phyloP scores from a whole-genome alignment of 768 basidiomycete species.

The Podaxis pistillaris region DNA sequence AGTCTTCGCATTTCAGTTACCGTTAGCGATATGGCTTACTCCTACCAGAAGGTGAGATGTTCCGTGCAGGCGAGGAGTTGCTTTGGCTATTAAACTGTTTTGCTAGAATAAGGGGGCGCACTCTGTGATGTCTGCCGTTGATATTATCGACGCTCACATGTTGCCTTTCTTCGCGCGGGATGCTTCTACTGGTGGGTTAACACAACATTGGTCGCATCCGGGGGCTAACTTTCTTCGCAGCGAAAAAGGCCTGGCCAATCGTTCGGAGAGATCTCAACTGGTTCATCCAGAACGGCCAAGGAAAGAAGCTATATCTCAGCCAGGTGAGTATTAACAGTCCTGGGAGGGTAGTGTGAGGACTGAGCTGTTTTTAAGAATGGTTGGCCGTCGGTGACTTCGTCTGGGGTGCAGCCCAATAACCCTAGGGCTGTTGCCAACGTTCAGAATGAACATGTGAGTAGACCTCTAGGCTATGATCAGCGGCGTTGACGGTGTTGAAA shows the following conservation, averaged over 20 bases:
- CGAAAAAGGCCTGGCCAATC: slow-evolving; percentile 60
- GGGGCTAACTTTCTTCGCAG: slow-evolving; percentile 27
- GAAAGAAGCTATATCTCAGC: slow-evolving; percentile 75
- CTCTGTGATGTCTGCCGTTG: slow-evolving; percentile 55
- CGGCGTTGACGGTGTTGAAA: neutral
- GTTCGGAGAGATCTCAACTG: slow-evolving; percentile 59
- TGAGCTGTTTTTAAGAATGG: slow-evolving; percentile 54
- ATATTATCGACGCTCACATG: slow-evolving; percentile 68
- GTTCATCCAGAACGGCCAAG: slow-evolving; percentile 61
- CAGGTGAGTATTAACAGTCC: slow-evolving; percentile 42
- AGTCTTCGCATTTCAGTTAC: slow-evolving; percentile 64
- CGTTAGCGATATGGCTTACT: slow-evolving; percentile 64
- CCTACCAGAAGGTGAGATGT: slow-evolving; percentile 42
- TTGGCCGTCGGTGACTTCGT: slow-evolving; percentile 69
- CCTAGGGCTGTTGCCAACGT: slow-evolving; percentile 57
- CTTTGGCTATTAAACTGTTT: neutral
- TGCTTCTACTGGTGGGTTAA: slow-evolving; percentile 51
- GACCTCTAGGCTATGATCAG: neutral
- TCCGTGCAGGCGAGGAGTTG: neutral
- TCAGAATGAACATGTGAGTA: slow-evolving; percentile 56
- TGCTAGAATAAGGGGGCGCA: slow-evolving; percentile 44
- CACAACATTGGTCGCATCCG: neutral
- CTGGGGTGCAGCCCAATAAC: slow-evolving; percentile 65
- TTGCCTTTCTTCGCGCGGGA: slow-evolving; percentile 62
- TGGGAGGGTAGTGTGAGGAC: neutral